Base-by-base conservation (phyloP, 768 basidiomycete species). In the Trametes cubensis region DNA sequence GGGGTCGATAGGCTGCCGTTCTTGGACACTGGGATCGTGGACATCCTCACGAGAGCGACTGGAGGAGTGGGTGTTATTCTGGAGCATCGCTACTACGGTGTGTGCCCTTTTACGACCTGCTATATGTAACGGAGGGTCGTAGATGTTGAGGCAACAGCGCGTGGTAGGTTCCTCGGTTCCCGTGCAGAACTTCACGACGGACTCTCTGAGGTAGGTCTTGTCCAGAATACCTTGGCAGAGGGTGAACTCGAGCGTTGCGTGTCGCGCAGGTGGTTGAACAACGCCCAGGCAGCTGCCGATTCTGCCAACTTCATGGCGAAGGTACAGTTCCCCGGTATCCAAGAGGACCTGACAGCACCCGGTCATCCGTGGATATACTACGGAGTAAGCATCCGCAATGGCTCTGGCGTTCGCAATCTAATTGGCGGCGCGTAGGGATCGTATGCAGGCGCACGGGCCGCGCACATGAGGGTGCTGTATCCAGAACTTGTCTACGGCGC, bases 391-490 rank as follows among this genome's bases (percentile, higher is more conserved):
- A 63, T 54, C 25, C 61, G 7, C 28, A 55, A 6, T 15, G 5
- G 50, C 30, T 26, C 39, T 25, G 26, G 21, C 17, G 6, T 18
- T 18, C 30, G 7, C 11, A 6, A 7, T 25, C 15, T 34, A 4
- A 51, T 52, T 10, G 2, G 14, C 11, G 2, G 20, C 17, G 6
- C 15, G 5, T 63, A 89, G 88, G 90, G 91, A 8, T 94, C 92
- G 0, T 96, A 96, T 67, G 94, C 94, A 11, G 95, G 95, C 62
- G 95, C 95, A 8, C 87, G 95, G 14, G 88, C 94, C 0, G 95
- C 95, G 0, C 92, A 96, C 69, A 94, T 96, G 89, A 85, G 84
- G 57, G 77, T 92, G 34, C 80, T 95, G 25, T 95, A 94, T 69
- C 94, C 94, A 0, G 85, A 94, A 34, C 78, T 95, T n/a, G 89